Evolutionary conservation across 2,329 filamentous ascomycete genomes (phyloP), one percentile per base, ranked within the genome.

Genomic region (Diaporthe nobilis): DNA sequence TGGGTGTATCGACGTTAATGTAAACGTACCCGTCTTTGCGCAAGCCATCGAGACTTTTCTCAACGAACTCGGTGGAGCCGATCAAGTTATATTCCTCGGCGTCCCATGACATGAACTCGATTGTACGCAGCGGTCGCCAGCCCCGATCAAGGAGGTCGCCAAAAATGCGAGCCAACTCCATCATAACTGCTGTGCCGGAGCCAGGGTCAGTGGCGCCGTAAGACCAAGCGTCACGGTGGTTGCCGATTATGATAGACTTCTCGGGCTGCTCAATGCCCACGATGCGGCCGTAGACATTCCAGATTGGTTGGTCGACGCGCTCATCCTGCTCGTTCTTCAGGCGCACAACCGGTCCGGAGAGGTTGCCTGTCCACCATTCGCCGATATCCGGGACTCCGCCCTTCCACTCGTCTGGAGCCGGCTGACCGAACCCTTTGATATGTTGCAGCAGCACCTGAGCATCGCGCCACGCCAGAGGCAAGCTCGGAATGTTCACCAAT

Each of bases 21-120:
- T 99, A 99, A 13, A 94, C 96, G 78, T 95, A 92, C 0, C 91
- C 96, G 79, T 97, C 90, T 25, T 90, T 86, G 57, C 94, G 93
- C 9, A 99, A 88, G 4, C 86, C 83, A 0, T 96, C 92, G 39
- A 95, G 87, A 79, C 96, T 93, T 63, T 94, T 93, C 85, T 99
- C 97, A 61, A 99, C 97, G 81, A 94, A 96, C 83, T 99, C 97
- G 2, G 97, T 98, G 15, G 95, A 98, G 12, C 97, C 97, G 75
- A 98, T 94, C 61, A 97, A 87, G 84, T 98, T 98, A 86, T 98
- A 98, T 84, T 96, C 95, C 79, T 93, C 93, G 5, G 91, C 97
- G 83, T 99, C 97, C 97, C 97, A 99, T 47, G 95, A 98, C 81
- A 96, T 95, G 83, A 99, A 98, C 83, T 98, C 94, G 78, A 99